Evolutionary conservation across 208 protist species (phyloP), one percentile per base, ranked within the genome.

Genomic region (Crithidia expoeki): DNA sequence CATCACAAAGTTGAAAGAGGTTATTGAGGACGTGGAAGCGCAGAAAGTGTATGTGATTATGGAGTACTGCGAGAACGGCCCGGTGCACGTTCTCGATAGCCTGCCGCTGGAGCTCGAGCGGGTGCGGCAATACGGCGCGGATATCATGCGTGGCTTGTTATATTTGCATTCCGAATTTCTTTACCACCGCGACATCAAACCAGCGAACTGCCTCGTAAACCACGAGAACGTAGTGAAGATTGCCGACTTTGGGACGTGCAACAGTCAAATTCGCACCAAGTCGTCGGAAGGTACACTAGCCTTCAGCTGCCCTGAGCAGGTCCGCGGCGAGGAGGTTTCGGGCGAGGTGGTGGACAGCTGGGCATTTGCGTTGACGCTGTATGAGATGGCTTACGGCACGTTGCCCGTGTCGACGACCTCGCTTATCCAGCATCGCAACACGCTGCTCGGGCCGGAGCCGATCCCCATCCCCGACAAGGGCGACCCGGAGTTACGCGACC

Each of bases 31-130:
- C 68, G 79, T 85, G 10, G 76, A 92, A 30, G 72, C 85, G 36
- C 83, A 97, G 34, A 94, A 92, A 47, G 71, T 98, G 47, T 98
- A 98, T 68, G 69, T 98, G 25, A 96, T 98, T 16, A 96, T 98
- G 85, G 94, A 98, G 80, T 98, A 97, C 80, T 93, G 94, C 62
- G 69, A 87, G 52, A 74, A 83, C 11, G 95, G 95, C 3, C 80
- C 89, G 27, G 71, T 98, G 38, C 84, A 96, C 75, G 57, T 75
- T 2, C 53, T 79, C n/a, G 80, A 80, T 28, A 46, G 74, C 30
- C 84, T 84, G 9, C 78, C 85, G n/a, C 82, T 94, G 32, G 67
- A 73, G 4, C 34, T 82, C 50, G 68, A 79, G 67, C 68, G 74
- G 63, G 79, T 91, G 32, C 81, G 80, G 9, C 72, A 75, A 51